Conservation (phyloP, 1,284 basidiomycete genomes). For the Irpex rosettiformis region DNA sequence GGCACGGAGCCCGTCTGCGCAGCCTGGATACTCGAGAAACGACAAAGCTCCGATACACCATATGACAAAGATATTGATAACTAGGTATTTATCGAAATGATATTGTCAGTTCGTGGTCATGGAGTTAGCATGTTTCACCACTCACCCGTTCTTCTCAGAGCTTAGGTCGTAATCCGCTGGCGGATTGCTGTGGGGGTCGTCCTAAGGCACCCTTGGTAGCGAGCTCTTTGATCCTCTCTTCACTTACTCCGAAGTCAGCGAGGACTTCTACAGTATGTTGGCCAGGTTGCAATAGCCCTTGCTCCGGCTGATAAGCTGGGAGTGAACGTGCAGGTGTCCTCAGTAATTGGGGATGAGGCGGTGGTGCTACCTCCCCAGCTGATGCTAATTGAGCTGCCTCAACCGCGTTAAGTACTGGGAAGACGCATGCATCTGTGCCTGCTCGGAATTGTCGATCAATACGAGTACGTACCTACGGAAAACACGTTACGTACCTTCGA, state of each 20-base stretch:
- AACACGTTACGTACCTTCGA: slow-evolving; percentile 45
- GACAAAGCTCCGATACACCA: slow-evolving; percentile 59
- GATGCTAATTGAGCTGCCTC: slow-evolving; percentile 51
- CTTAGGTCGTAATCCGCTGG: too few relatives aligned
- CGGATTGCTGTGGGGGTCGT: neutral
- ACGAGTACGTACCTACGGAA: neutral
- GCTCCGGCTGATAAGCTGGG: slow-evolving; percentile 6
- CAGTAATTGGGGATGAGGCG: slow-evolving; percentile 47
- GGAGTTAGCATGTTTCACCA: too few relatives aligned
- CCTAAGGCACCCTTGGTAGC: slow-evolving; percentile 18
- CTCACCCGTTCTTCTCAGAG: too few relatives aligned
- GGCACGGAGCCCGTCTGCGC: slow-evolving; percentile 69
- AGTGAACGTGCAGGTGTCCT: slow-evolving; percentile 23
- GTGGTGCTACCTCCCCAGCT: slow-evolving; percentile 35
- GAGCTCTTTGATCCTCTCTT: slow-evolving; percentile 14
- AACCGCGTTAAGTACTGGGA: slow-evolving; percentile 66
- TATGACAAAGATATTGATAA: too few relatives aligned
- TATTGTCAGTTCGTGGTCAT: too few relatives aligned
- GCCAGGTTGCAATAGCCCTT: slow-evolving; percentile 39
- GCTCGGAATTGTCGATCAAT: slow-evolving; percentile 7
- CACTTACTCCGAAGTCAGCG: slow-evolving; percentile 17
- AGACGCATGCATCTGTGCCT: slow-evolving; percentile 75
- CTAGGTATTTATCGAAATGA: too few relatives aligned
- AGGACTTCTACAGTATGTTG: slow-evolving; percentile 45
- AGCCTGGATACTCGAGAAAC: slow-evolving; percentile 84